Evolutionary conservation across 441 rosid genomes (phyloP).

Genomic region (Jatropha multifida): DNA sequence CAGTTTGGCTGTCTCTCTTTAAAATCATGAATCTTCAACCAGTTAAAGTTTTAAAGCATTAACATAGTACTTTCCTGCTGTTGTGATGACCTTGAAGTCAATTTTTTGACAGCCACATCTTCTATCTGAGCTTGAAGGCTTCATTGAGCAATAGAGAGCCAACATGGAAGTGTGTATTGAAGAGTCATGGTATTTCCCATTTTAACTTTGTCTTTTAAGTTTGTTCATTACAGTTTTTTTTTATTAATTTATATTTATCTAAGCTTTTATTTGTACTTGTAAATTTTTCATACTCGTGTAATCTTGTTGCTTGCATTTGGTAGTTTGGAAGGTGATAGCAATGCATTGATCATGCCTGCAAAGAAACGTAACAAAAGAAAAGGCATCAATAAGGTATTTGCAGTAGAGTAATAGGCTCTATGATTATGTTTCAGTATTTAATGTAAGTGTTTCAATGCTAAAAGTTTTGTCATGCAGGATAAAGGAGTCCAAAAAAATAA

Average conservation of each 20-base stretch:
- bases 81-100: not conserved
- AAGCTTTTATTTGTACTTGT: not conserved
- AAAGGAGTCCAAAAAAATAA: constrained; percentile 28
- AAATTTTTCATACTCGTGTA: no score
- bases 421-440: constrained; percentile 9
- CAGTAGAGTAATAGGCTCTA: not conserved
- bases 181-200: constrained; percentile 12
- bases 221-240: not conserved
- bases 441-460: not conserved
- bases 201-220: not conserved
- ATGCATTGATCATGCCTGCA: constrained; percentile 56
- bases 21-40: not conserved
- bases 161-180: constrained; percentile 10
- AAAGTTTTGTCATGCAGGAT: constrained; percentile 12
- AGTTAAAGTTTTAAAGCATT: not conserved
- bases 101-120: not conserved
- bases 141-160: not conserved
- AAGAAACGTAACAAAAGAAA: constrained; percentile 47
- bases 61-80: not conserved
- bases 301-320: constrained; percentile 1
- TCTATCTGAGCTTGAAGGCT: not conserved
- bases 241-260: not conserved
- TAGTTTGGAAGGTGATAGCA: constrained; percentile 55
- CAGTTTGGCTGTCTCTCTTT: not conserved
- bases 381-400: constrained; percentile 36